Evolutionary conservation across 2,329 filamentous ascomycete species (phyloP).

Genomic region (Colletotrichum limetticola): DNA sequence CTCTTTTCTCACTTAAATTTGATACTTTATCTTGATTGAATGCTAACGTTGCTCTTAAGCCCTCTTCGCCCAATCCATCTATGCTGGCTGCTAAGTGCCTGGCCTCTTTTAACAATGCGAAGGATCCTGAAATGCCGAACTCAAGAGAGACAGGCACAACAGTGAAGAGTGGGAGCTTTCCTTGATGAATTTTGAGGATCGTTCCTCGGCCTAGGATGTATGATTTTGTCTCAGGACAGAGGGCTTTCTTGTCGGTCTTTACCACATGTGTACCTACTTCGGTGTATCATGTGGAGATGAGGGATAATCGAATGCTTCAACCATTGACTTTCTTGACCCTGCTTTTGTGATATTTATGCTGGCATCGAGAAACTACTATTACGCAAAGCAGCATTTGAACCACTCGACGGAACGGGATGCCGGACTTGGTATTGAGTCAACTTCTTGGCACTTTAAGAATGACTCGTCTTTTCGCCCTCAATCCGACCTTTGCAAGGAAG

Average conservation of each 20-base stretch:
- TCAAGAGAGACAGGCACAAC: rapidly evolving
- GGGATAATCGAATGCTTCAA: background rate
- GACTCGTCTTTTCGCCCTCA: background rate
- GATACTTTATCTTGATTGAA: too few species aligned
- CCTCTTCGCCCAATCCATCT: conserved; percentile 36
- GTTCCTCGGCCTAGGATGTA: background rate
- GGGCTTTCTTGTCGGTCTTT: background rate
- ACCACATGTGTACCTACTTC: background rate
- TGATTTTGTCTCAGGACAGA: background rate
- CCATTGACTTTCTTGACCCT: background rate
- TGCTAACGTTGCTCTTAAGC: conserved; percentile 34
- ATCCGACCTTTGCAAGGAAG: background rate
- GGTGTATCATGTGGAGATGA: too few species aligned
- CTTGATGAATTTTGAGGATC: background rate
- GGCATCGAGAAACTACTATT: background rate
- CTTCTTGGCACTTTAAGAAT: conserved; percentile 2
- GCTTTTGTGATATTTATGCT: background rate
- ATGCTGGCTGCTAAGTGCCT: conserved; percentile 48
- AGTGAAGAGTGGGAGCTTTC: background rate
- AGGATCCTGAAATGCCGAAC: background rate
- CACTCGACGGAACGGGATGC: background rate
- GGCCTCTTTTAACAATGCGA: background rate
- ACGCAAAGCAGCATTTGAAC: background rate
- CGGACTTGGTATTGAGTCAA: background rate
- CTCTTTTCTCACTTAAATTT: conserved; percentile 18